Evolutionary conservation across 257 asterid genomes (phyloP).

Genomic region (Penstemon barbatus): DNA sequence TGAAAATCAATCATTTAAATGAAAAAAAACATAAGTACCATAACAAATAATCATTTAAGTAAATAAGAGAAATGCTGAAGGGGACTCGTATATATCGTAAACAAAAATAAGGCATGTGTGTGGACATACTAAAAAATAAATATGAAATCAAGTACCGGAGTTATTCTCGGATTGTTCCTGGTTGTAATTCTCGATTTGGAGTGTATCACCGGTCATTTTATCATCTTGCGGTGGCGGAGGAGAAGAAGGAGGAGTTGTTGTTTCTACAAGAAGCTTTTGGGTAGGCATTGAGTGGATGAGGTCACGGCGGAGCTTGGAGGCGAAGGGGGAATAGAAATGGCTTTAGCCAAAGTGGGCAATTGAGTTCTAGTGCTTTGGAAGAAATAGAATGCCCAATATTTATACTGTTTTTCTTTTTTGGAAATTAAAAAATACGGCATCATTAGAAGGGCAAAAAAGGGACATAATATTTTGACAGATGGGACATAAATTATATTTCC

Average conservation of each 20-base stretch:
- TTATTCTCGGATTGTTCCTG: slow-evolving; percentile 41
- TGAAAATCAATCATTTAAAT: too few species aligned
- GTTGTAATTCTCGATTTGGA: slow-evolving; percentile 50
- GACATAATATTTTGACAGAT: too few species aligned
- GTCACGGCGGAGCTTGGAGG: slow-evolving; percentile 39
- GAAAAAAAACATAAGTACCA: too few species aligned
- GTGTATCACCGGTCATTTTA: slow-evolving; percentile 52
- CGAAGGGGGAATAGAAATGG: slow-evolving; percentile 45
- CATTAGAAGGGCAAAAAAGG: too few species aligned
- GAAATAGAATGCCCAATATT: slow-evolving; percentile 20
- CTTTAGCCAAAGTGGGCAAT: slow-evolving; percentile 38
- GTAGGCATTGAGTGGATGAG: slow-evolving; percentile 71
- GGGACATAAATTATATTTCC: too few species aligned
- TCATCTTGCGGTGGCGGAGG: slow-evolving; percentile 44
- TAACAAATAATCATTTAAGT: slow-evolving; percentile 26
- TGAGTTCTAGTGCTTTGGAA: slow-evolving; percentile 29
- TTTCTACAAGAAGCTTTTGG: slow-evolving; percentile 58
- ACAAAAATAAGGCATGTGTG: slow-evolving; percentile 34
- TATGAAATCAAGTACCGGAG: slow-evolving; percentile 25
- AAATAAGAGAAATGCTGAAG: slow-evolving; percentile 30
- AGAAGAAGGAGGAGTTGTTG: slow-evolving; percentile 51
- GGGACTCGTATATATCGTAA: slow-evolving; percentile 26
- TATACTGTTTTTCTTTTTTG: too few species aligned
- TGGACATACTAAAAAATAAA: slow-evolving; percentile 28
- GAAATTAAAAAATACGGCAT: too few species aligned